Conservation (phyloP, 1,284 basidiomycete species). For the Fomitopsis pinicola region DNA sequence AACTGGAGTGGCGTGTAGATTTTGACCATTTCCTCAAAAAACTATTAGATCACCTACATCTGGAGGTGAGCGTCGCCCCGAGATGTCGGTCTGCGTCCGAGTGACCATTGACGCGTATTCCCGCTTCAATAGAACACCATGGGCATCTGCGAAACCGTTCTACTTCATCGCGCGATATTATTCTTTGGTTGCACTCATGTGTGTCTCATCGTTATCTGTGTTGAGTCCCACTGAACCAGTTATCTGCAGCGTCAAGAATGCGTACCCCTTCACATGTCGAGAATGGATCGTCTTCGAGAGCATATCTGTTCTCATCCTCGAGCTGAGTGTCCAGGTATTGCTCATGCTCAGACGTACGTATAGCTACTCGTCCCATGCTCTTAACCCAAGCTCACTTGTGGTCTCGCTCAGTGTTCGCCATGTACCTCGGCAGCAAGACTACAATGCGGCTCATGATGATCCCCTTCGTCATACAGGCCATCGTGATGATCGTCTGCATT, state of each 20-base stretch:
- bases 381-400: background rate
- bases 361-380: background rate
- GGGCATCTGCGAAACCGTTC: conserved; percentile 21
- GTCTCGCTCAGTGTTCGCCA: conserved; percentile 24
- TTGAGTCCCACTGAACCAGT: too few relatives aligned
- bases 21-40: background rate
- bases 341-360: conserved; percentile 29
- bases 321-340: conserved; percentile 26
- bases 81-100: background rate
- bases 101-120: too few relatives aligned
- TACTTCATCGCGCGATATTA: conserved; percentile 27
- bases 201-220: background rate
- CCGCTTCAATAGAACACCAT: conserved; percentile 16
- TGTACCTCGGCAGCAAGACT: conserved; percentile 22
- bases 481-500: conserved; percentile 24
- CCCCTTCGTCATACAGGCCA: conserved; percentile 20
- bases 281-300: conserved; percentile 30
- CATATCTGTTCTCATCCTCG: conserved; percentile 26
- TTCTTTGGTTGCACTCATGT: conserved; percentile 23
- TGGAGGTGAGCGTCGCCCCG: conserved; percentile 10
- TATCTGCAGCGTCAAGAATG: conserved; percentile 17
- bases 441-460: conserved; percentile 19
- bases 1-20: too few relatives aligned
- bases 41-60: conserved; percentile 11
- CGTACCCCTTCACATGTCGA: conserved; percentile 17